phyloP scores from a whole-genome alignment of 495 filamentous ascomycete genomes.

The Xylaria acuta region DNA sequence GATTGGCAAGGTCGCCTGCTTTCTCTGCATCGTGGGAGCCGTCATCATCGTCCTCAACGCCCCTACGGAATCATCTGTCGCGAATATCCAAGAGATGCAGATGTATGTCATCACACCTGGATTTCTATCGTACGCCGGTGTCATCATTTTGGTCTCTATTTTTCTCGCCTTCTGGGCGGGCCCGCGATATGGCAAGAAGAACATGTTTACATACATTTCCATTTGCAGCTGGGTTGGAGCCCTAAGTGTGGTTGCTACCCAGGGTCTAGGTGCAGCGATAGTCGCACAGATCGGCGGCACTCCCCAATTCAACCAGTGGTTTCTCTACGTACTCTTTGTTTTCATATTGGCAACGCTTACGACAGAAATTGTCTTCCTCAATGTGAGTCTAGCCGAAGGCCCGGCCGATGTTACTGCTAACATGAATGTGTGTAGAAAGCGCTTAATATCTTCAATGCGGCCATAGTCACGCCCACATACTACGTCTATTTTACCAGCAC shows the following conservation, averaged over 20 bases:
- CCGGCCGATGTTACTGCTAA: slow-evolving; percentile 6
- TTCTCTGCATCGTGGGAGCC: slow-evolving; percentile 91
- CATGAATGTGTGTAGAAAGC: slow-evolving; percentile 75
- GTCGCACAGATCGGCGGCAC: slow-evolving; percentile 80
- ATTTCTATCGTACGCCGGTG: slow-evolving; percentile 83
- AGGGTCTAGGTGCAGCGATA: slow-evolving; percentile 91
- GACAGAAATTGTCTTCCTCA: slow-evolving; percentile 93
- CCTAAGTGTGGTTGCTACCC: slow-evolving; percentile 92
- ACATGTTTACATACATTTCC: slow-evolving; percentile 95
- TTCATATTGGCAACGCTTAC: slow-evolving; percentile 88
- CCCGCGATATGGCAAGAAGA: slow-evolving; percentile 92
- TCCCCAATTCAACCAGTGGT: slow-evolving; percentile 96
- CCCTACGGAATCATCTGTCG: slow-evolving; percentile 81
- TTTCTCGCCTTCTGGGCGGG: slow-evolving; percentile 83
- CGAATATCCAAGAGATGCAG: slow-evolving; percentile 92
- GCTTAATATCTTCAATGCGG: slow-evolving; percentile 95
- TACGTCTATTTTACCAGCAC: slow-evolving; percentile 97
- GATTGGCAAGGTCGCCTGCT: slow-evolving; percentile 94
- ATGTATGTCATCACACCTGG: slow-evolving; percentile 84
- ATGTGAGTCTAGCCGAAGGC: slow-evolving; percentile 66
- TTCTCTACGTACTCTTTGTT: slow-evolving; percentile 87
- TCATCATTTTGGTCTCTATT: slow-evolving; percentile 74
- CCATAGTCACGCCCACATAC: slow-evolving; percentile 96
- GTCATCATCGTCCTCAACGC: slow-evolving; percentile 95
- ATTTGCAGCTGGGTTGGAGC: slow-evolving; percentile 96